A percentile compares a stretch with the other conserved stretches of the same genome.
Conservation (phyloP, 176 grass and related monocot genomes). For the Chloris gayana region DNA sequence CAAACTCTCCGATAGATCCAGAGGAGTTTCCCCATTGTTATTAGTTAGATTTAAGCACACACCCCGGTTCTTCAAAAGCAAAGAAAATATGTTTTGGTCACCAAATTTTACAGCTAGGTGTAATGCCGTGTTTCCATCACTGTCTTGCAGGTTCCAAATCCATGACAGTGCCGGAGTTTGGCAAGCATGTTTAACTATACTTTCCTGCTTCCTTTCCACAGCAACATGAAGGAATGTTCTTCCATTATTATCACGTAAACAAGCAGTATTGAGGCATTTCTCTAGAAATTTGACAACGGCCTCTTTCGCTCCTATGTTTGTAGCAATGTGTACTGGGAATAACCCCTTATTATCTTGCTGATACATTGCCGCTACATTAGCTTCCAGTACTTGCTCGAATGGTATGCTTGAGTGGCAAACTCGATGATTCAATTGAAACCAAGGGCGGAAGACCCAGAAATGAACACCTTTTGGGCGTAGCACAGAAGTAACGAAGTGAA, state of each 20-base stretch:
- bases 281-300: not conserved
- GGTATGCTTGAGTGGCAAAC: not conserved
- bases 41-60: not conserved
- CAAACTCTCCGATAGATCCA: not conserved
- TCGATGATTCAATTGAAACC: not conserved
- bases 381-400: not conserved
- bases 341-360: not conserved
- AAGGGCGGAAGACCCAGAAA: no score
- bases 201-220: not conserved
- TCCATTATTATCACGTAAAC: slow-evolving; percentile 7
- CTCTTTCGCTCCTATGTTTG: not conserved
- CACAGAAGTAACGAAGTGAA: slow-evolving; percentile 16
- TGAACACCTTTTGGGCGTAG: not conserved
- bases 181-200: not conserved
- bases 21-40: slow-evolving; percentile 1
- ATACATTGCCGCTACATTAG: not conserved
- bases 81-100: not conserved
- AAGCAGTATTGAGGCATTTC: slow-evolving; percentile 9
- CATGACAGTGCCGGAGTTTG: not conserved
- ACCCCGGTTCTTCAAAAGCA: not conserved
- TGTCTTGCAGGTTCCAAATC: not conserved
- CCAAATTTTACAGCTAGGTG: not conserved
- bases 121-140: not conserved
- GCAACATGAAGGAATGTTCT: slow-evolving; percentile 35
- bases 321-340: slow-evolving; percentile 38